These are phyloP conservation scores for Neckera pumila DNA, from an alignment of 225 moss, liverwort and hornwort species.

Conservation along the genomic window DNA sequence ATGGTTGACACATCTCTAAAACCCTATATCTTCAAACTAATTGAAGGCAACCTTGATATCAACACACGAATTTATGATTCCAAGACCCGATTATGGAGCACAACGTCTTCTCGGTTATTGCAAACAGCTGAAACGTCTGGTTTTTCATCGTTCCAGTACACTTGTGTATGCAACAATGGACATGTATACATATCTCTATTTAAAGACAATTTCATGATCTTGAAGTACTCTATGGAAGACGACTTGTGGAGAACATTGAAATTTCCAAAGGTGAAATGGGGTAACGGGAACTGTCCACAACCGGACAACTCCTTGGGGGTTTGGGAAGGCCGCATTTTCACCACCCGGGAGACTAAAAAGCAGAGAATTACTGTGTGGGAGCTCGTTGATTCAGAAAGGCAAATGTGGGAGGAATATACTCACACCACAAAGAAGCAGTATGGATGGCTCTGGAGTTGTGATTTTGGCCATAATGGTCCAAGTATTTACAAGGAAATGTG, in stretches of 20 bases:
- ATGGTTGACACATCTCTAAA: background rate
- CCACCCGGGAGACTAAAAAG: background rate
- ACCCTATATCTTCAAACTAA: background rate
- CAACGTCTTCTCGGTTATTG: background rate
- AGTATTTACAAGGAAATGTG: background rate
- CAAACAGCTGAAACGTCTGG: rapidly evolving
- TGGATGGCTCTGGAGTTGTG: no score
- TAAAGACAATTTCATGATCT: rapidly evolving
- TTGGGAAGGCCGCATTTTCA: background rate
- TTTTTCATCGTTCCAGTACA: background rate
- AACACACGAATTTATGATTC: background rate
- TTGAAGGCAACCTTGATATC: background rate
- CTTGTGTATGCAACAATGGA: background rate
- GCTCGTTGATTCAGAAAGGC: background rate
- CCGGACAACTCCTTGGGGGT: background rate
- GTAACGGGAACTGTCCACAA: rapidly evolving
- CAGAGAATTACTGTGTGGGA: background rate
- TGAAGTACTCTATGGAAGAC: background rate
- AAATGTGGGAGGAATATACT: background rate
- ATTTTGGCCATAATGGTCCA: background rate
- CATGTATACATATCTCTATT: background rate
- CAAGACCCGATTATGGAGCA: background rate
- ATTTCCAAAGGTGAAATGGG: background rate
- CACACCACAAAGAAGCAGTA: background rate
- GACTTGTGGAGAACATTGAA: background rate